Evolutionary conservation across 148 eudicot species (phyloP), one percentile per base, ranked within the genome.

Genomic region (Silene conica): DNA sequence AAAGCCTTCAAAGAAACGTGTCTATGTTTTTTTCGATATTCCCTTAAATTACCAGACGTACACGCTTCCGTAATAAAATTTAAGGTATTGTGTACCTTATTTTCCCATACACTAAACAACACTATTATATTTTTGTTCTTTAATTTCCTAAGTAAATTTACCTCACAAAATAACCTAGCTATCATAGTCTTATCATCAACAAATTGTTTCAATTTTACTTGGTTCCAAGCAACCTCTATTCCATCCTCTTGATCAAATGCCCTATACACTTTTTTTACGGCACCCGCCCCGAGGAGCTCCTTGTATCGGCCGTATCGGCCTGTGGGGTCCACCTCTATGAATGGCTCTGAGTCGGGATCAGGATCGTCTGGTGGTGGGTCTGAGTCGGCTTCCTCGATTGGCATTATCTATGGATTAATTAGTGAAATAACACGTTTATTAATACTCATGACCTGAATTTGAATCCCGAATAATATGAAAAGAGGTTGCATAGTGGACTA

Each of bases 211-310:
- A 93, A 56, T 62, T 73, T 77, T n/a, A 90, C 89, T 65, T 90
- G 98, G 74, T 90, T 90, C 98, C 98, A 90, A 8, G 98, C 98
- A 38, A 93, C 96, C 34, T 93, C 96, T 63, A 72, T 91, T 8
- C 96, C 96, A 75, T 90, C 94, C 34, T 84, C 80, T 65, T 87
- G 90, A 78, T 93, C 98, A 46, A 93, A 93, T 9, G 87, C 96
- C 43, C 92, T 77, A 45, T 92, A 92, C 19, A 92, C 97, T 54
- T 77, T 89, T 78, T 92, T 92, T 9, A 92, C 92, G 1, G 98
- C 89, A 13, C 96, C 98, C 5, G 81, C 6, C 8, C 97, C 97
- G 12, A 92, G 85, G 11, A 92, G 84, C 48, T 88, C 92, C 0
- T 71, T 67, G 71, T 92, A 92, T 9, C 97, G 88, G 8, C 97